phyloP scores from a whole-genome alignment of 2,329 filamentous ascomycete species.

The Aspergillus fijiensis region DNA sequence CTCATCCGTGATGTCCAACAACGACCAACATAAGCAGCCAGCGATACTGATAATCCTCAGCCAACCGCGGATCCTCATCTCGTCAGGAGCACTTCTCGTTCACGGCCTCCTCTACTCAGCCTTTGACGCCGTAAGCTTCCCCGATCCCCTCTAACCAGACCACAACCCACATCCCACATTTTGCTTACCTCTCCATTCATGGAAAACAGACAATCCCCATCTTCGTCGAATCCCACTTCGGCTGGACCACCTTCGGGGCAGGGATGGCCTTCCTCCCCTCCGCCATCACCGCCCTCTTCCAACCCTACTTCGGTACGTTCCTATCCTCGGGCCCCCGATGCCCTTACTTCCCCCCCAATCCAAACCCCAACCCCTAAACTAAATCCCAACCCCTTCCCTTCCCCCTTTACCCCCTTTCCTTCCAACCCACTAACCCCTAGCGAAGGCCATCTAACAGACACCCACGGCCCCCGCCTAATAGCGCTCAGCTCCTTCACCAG shows the following conservation, averaged over 20 bases:
- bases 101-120: conserved; percentile 52
- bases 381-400: background rate
- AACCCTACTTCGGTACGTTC: conserved; percentile 53
- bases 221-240: conserved; percentile 55
- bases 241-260: conserved; percentile 57
- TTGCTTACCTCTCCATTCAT: too few relatives aligned
- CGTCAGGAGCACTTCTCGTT: conserved; percentile 55
- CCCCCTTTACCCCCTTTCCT: too few relatives aligned
- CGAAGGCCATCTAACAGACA: conserved; percentile 53
- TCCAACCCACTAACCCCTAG: background rate
- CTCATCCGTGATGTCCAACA: background rate
- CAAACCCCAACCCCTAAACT: background rate
- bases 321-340: background rate
- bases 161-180: background rate
- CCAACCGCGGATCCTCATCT: conserved; percentile 55
- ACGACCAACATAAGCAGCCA: background rate
- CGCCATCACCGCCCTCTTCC: conserved; percentile 61
- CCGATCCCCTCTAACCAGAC: conserved; percentile 9
- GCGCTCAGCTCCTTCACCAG: conserved; percentile 56
- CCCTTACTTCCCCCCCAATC: background rate
- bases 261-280: conserved; percentile 60
- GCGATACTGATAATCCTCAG: conserved; percentile 23
- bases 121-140: conserved; percentile 47
- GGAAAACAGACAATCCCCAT: conserved; percentile 47
- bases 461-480: conserved; percentile 62